Conservation (phyloP, 345 rosid species). For the Acer campestre region DNA sequence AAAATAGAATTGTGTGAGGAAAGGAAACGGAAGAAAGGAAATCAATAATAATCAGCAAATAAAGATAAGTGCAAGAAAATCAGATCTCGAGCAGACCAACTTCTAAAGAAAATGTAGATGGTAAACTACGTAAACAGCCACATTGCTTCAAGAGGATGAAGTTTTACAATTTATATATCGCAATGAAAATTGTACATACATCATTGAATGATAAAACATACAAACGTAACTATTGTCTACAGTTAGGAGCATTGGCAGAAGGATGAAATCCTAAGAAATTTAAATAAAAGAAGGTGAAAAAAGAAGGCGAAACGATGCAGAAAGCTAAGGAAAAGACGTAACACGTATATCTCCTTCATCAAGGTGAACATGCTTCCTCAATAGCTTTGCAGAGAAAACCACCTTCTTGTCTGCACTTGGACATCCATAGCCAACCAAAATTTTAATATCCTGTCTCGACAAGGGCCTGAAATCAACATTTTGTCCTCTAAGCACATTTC, state of each 20-base stretch:
- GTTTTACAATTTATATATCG: neutral
- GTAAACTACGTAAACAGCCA: neutral
- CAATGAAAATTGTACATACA: neutral
- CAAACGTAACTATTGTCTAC: neutral
- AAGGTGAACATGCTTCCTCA: conserved; percentile 90
- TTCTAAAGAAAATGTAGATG: neutral
- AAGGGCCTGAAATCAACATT: conserved; percentile 41
- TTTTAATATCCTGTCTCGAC: conserved; percentile 83
- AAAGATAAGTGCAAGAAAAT: neutral
- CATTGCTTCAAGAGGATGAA: neutral
- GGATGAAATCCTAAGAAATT: neutral
- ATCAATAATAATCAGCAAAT: neutral
- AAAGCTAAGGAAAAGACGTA: conserved; percentile 16
- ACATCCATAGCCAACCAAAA: conserved; percentile 91
- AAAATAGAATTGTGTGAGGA: neutral
- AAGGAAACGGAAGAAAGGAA: neutral
- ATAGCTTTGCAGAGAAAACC: conserved; percentile 78
- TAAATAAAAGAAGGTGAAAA: neutral
- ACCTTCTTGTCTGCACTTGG: conserved; percentile 86
- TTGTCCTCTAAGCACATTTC: conserved; percentile 27
- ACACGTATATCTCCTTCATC: conserved; percentile 98
- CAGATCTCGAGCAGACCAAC: neutral
- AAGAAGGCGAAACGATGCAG: too few relatives aligned
- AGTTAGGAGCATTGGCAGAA: neutral
- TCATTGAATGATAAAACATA: neutral